Evolutionary conservation across 345 rosid species (phyloP), one percentile per base, ranked within the genome.

Genomic region (Citrus australasica): DNA sequence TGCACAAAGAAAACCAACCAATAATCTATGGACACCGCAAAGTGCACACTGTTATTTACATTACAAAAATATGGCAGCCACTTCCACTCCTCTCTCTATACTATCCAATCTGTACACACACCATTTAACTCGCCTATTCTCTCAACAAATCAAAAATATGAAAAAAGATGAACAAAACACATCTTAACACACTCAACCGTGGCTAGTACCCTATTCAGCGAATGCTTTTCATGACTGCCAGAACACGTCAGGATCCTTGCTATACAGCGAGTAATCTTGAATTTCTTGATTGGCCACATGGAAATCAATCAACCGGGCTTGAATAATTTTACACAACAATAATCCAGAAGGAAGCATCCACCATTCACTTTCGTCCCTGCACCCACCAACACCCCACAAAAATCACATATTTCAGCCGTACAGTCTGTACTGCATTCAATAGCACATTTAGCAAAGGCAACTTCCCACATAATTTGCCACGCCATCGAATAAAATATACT

Each of bases 301-400:
- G 85, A 86, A 87, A 88, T 92, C 90, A 1, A 93, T 87, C 22
- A 94, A 91, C 51, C 90, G 87, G 7, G 94, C 90, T 77, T 92
- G 97, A 69, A 94, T 58, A 51, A 90, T 85, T 86, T 94, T 94
- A 88, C 97, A 90, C 19, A 90, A 53, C 56, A 88, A 40, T 83
- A 93, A 83, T 64, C 97, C 97, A 5, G 86, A 84, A 59, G 98
- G 95, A 77, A 94, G 94, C 89, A 93, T 84, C 98, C 98, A 94
- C 98, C 97, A 94, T 81, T 90, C 98, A 42, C 95, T 92, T 85
- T 94, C 98, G 78, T 95, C 98, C 98, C 98, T 93, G 78, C 83
- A 77, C 61, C 32, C 46, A 33, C 40, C 71, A 68, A 16, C 22
- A 32, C n/a, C 10, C 16, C 51, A 46, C 5, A 46, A 46, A 11